Conservation (phyloP, 176 grass and related monocot species). For the Aechmea fasciata region DNA sequence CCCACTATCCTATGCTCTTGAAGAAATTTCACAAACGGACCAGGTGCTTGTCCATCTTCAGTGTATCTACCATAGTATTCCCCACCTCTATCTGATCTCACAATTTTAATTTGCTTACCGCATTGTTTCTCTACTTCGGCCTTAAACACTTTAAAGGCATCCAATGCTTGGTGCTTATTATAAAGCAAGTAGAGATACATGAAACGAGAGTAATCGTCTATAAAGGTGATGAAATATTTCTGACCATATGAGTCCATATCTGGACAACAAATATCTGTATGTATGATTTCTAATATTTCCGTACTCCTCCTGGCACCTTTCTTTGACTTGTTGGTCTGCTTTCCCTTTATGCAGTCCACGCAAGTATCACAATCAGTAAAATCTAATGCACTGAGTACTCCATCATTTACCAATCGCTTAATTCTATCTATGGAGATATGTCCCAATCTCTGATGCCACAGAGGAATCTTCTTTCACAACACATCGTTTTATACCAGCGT, state of each 20-base stretch:
- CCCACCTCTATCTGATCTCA: neutral
- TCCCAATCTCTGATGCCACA: no score
- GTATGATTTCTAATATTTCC: constrained; percentile 8
- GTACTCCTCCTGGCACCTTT: no score
- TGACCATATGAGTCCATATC: neutral
- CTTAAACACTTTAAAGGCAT: neutral
- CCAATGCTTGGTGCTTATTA: neutral
- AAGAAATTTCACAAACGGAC: constrained; percentile 1
- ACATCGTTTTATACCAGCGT: no score
- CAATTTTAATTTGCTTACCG: neutral
- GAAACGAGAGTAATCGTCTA: constrained; percentile 10
- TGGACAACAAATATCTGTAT: constrained; percentile 9
- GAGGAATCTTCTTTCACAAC: no score
- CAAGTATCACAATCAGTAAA: no score
- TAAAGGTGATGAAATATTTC: constrained; percentile 10
- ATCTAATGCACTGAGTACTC: no score
- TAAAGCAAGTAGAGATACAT: constrained; percentile 6
- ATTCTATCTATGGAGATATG: no score
- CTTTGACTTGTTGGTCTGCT: no score
- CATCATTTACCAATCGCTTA: no score
- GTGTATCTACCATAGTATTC: constrained; percentile 15
- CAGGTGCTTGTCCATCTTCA: constrained; percentile 4
- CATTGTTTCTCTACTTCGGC: neutral
- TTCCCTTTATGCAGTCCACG: no score
- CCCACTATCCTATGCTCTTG: neutral